Conservation (phyloP, 2,329 filamentous ascomycete species). For the Pseudocercospora pini-densiflorae region DNA sequence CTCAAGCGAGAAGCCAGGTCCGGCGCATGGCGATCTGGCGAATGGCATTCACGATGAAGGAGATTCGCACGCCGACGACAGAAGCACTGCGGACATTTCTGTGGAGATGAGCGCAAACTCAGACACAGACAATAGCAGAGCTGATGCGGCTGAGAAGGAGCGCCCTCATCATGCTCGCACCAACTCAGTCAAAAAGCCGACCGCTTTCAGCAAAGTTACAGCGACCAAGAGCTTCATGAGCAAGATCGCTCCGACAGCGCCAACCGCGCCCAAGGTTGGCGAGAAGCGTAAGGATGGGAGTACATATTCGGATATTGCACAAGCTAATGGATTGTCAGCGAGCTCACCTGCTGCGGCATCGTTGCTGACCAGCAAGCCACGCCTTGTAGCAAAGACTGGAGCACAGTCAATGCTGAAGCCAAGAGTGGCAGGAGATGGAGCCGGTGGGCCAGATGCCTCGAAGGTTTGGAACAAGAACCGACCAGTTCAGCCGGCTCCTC, state of each 20-base stretch:
- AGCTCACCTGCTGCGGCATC: slow-evolving; percentile 52
- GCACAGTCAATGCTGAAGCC: slow-evolving; percentile 55
- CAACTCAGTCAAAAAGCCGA: slow-evolving; percentile 70
- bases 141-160: slow-evolving; percentile 59
- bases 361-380: slow-evolving; percentile 61
- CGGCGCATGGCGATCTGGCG: slow-evolving; percentile 18
- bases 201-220: slow-evolving; percentile 82
- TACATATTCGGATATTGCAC: neutral
- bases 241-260: slow-evolving; percentile 64
- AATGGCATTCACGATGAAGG: slow-evolving; percentile 41
- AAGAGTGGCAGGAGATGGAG: slow-evolving; percentile 40
- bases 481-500: slow-evolving; percentile 69
- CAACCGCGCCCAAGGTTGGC: slow-evolving; percentile 52
- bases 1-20: slow-evolving; percentile 17
- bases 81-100: slow-evolving; percentile 65
- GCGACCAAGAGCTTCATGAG: slow-evolving; percentile 86
- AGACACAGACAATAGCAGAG: slow-evolving; percentile 73
- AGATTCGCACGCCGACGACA: slow-evolving; percentile 56
- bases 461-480: slow-evolving; percentile 90
- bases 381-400: slow-evolving; percentile 76
- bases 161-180: slow-evolving; percentile 62
- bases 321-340: slow-evolving; percentile 38
- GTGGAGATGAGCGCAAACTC: slow-evolving; percentile 75
- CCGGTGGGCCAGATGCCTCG: slow-evolving; percentile 67
- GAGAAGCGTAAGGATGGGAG: slow-evolving; percentile 55